Evolutionary conservation across 352 stramenopile genomes (phyloP), one percentile per base, ranked within the genome.

Genomic region (Phytopythium chamaehyphon): DNA sequence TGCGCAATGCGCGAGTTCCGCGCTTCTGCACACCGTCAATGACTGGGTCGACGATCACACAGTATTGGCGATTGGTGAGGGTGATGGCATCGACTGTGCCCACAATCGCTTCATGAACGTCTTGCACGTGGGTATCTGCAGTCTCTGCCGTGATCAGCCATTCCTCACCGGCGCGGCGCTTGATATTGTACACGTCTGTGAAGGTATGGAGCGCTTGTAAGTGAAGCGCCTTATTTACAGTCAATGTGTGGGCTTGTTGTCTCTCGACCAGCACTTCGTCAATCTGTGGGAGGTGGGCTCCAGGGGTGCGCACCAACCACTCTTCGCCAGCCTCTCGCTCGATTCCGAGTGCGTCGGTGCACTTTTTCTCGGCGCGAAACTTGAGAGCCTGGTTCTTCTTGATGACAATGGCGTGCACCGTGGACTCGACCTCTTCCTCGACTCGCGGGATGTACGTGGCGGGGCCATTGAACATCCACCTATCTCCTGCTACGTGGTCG

Each of bases 311-410:
- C 46, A 92, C 76, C 23, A 92, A 73, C 78, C 79, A 92, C 66
- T 92, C 81, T 51, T 90, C 81, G 18, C 81, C 81, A 1, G 81
- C 81, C 16, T 86, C 81, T 24, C 69, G 81, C 40, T 72, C 61
- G 15, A 77, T 68, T 23, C 70, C 77, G 36, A 85, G 69, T 35
- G 76, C 63, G 54, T 91, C 81, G 19, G 63, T 78, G 64, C 77
- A 91, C 52, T 88, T 92, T 61, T 92, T 92, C 56, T 86, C 76
- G 12, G 81, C 78, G 4, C 78, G 76, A 36, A 92, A 86, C 58
- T 89, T 88, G 64, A 92, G 66, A 36, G 81, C 81, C 36, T 88
- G 64, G 71, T 92, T 89, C 54, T 83, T 90, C 54, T 88, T 69
- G 55, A 92, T 76, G 46, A 92, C 70, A 39, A 79, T 85, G 3